Evolutionary conservation across 1,284 basidiomycete genomes (phyloP), one percentile per base, ranked within the genome.

Genomic region (Blastosporella zonata): DNA sequence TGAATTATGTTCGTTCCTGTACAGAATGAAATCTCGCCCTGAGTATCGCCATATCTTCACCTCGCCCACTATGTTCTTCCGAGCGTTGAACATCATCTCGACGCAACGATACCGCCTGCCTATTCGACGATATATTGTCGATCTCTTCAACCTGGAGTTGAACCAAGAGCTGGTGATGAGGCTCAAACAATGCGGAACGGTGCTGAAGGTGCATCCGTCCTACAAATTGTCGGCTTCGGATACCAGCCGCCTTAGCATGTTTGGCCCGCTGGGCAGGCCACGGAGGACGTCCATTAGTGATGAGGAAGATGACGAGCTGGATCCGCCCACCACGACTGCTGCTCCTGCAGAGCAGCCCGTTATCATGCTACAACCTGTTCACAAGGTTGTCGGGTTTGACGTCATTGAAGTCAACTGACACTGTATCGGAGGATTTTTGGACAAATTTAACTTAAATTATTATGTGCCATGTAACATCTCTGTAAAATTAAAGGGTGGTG

Each of bases 61-160:
- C 5, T 93, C 92, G 0, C 78, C 87, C 0, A 73, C 81, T 6
- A 79, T 94, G 62, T 86, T 91, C 62, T 92, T 87, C 65, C 84
- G 93, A 31, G 91, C 88, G 0, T 70, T 96, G 28, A 87, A 92
- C 49, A 84, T 87, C 42, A 85, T 97, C 48, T 93, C 90, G 1
- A 87, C 85, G 0, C 90, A 92, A 55, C 84, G 91, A 56, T 97
- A 93, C 67, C 88, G 93, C 27, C 77, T 93, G 8, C 90, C 93
- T 9, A 93, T 97, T 45, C 81, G 96, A 40, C 78, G 92, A 48
- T 97, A 93, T 64, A 87, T 99, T 55, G 71, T 97, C 55, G 95
- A 99, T 54, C 75, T 98, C 5, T 98, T 99, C 72, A 89, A 88
- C 58, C 69, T 93, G 50, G 81, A 87, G 38, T 69, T 96, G 43